Base-by-base conservation (phyloP, 768 basidiomycete species). In the Pulveroboletus sp. region DNA sequence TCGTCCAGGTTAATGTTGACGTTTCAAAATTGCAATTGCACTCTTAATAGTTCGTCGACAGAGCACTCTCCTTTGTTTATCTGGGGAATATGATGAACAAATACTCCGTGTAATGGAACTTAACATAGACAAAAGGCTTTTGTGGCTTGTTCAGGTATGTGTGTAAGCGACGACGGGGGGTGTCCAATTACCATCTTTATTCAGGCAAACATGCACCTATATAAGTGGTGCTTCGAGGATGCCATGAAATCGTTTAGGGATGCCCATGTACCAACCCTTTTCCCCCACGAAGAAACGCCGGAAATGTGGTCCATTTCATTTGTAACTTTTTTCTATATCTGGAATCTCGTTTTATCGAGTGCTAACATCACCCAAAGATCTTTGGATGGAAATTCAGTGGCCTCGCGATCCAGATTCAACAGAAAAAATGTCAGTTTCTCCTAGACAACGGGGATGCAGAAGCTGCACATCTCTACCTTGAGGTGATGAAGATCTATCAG, bases 371-470 rank as follows among this genome's bases (percentile, higher is more conserved):
- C 10, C 10, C 23, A 4, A 46, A 58, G 57, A 43, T 58, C 11
- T 58, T 58, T 27, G 57, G 57, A 19, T 58, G 57, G 57, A 58
- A 58, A 10, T 58, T 58, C n/a, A 58, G 43, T 43, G 56, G 52
- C 13, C 49, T 58, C 14, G 43, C 40, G 3, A 40, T 58, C 34
- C 46, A 50, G 33, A 51, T 58, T 11, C 57, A 58, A 17, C 51
- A 58, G 43, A 32, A 2, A 31, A 58, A 50, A 36, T 58, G 52
- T 24, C 36, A 53, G 20, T 42, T 27, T 5, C 20, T 58, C 2
- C 11, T 58, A 27, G 17, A 44, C 4, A 17, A 16, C 9, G 57
- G 37, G 11, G 10, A 40, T 2, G 9, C 52, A 13, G 14, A 42
- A 12, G 45, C 48, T 33, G 51, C 56, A 7, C 2, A n/a, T 13